phyloP scores from a whole-genome alignment of 1,284 basidiomycete species.

The Rhizoctonia solani region DNA sequence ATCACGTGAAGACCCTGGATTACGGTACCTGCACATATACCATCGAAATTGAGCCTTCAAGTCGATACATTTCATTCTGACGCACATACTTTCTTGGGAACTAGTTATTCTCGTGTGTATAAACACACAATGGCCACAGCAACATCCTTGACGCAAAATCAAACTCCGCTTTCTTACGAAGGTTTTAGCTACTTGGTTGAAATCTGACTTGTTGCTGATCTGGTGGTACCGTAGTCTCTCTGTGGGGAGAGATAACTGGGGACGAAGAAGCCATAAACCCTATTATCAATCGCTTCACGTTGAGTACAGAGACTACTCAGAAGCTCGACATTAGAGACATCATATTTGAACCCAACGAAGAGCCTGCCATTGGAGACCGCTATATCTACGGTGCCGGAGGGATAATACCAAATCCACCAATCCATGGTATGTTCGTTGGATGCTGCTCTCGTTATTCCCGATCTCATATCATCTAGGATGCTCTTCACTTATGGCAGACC shows the following conservation, averaged over 20 bases:
- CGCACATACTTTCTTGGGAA: too few species aligned
- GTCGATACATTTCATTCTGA: too few species aligned
- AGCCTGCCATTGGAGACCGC: slow-evolving; percentile 7
- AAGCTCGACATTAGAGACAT: slow-evolving; percentile 26
- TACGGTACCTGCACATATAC: too few species aligned
- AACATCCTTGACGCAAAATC: neutral
- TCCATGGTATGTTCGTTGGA: neutral
- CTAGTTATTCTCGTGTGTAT: too few species aligned
- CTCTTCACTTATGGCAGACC: slow-evolving; percentile 13
- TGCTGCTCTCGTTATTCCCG: neutral
- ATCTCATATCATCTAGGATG: neutral
- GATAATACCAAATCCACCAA: slow-evolving; percentile 8
- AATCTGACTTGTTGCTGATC: neutral
- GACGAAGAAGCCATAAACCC: slow-evolving; percentile 20
- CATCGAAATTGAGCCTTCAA: too few species aligned
- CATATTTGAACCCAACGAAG: slow-evolving; percentile 26
- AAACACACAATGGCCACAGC: slow-evolving; percentile 11
- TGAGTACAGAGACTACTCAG: slow-evolving; percentile 21
- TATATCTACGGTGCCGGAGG: slow-evolving; percentile 16
- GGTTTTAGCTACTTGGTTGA: neutral
- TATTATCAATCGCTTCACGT: slow-evolving; percentile 22
- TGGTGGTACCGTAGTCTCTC: slow-evolving; percentile 5
- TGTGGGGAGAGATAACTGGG: slow-evolving; percentile 24
- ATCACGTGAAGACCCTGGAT: neutral
- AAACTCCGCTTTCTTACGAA: slow-evolving; percentile 20